Conservation (phyloP, 805 yeast species). For the Candida michaelii region DNA sequence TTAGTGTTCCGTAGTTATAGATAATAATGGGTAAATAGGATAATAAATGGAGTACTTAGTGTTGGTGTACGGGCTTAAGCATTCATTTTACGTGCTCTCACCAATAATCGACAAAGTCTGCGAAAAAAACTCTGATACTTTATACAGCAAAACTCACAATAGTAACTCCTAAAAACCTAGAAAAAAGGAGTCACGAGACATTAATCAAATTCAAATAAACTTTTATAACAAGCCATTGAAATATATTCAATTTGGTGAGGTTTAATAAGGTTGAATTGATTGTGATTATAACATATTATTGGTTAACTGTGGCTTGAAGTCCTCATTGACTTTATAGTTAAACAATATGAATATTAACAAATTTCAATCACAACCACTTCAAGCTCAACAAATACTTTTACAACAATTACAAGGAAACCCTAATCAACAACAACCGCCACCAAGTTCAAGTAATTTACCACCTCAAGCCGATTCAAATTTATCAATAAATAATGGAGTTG, state of each 20-base stretch:
- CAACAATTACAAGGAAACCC: constrained; percentile 45
- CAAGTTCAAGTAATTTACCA: constrained; percentile 1
- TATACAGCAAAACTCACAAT: not conserved
- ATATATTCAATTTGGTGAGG: not conserved
- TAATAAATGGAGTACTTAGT: too few species aligned
- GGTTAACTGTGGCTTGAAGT: constrained; percentile 1
- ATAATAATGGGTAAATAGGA: too few species aligned
- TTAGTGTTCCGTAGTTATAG: too few species aligned
- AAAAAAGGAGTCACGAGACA: not conserved
- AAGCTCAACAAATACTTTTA: constrained; percentile 43
- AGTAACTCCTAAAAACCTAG: not conserved
- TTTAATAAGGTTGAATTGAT: not conserved
- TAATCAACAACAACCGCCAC: constrained; percentile 19
- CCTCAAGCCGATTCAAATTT: constrained; percentile 14
- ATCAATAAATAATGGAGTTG: not conserved
- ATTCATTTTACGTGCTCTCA: constrained; percentile 1
- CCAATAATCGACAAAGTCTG: constrained; percentile 2
- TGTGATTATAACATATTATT: not conserved
- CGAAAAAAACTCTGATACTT: constrained; percentile 1
- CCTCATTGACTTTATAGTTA: not conserved
- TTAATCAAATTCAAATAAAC: not conserved
- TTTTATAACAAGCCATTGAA: not conserved
- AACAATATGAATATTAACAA: constrained; percentile 33
- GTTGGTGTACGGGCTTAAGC: too few species aligned
- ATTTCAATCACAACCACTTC: constrained; percentile 35